phyloP scores from a whole-genome alignment of 306 rosid genomes.

The Ammopiptanthus mongolicus region DNA sequence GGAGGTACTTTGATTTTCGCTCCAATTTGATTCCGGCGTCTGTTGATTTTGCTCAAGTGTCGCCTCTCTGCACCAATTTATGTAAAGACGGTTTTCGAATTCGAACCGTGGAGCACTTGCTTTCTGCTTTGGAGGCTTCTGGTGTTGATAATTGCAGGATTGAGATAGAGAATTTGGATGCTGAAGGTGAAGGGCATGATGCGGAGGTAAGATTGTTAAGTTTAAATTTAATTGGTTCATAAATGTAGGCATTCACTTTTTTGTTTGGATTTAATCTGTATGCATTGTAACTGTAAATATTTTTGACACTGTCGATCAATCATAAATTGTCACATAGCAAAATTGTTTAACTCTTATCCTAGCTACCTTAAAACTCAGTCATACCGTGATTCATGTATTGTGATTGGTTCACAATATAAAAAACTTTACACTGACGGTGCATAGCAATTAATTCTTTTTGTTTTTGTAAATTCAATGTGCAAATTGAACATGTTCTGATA shows the following conservation, averaged over 20 bases:
- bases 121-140: slow-evolving; percentile 79
- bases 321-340: too few species aligned
- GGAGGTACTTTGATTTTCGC: slow-evolving; percentile 65
- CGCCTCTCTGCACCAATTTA: slow-evolving; percentile 77
- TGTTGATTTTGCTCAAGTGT: slow-evolving; percentile 48
- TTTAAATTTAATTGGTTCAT: neutral
- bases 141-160: slow-evolving; percentile 94
- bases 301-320: too few species aligned
- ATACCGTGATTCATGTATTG: too few species aligned
- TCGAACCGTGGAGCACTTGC: slow-evolving; percentile 87
- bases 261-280: too few species aligned
- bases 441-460: too few species aligned
- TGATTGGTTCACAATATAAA: too few species aligned
- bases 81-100: slow-evolving; percentile 56
- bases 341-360: too few species aligned
- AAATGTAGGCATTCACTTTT: neutral
- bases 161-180: slow-evolving; percentile 42
- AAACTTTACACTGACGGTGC: too few species aligned
- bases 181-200: slow-evolving; percentile 35
- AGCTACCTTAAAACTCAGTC: too few species aligned
- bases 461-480: neutral
- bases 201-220: slow-evolving; percentile 45
- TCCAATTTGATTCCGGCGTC: slow-evolving; percentile 54
- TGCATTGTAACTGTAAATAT: too few species aligned
- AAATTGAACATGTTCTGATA: neutral